Evolutionary conservation across 2,329 filamentous ascomycete genomes (phyloP), one percentile per base, ranked within the genome.

Genomic region (Penicillium polonicum): DNA sequence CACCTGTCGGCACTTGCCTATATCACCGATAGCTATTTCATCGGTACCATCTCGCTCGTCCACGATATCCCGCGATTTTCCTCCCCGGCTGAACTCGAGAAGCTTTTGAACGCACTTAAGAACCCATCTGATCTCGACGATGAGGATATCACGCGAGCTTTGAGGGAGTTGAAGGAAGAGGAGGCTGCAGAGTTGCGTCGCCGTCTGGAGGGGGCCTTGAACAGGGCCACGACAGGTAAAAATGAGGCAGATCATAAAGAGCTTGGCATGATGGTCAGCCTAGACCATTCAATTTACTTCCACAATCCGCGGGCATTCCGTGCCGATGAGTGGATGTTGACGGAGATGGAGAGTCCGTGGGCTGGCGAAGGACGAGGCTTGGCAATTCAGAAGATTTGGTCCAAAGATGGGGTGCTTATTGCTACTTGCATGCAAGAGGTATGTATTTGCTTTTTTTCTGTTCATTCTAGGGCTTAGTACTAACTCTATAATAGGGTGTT

Each of bases 1-100:
- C 92, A 97, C 72, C 80, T 97, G 36, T 88, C 85, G 38, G 94
- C 94, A 9, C 81, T 99, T 60, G 93, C 93, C 25, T 99, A 97
- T 78, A 90, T 97, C 79, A 91, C 88, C 27, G 93, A 97, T 76
- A 89, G 85, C 70, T 94, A 90, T 78, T 97, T 99, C 76, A 92
- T 97, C 73, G 92, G 90, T 39, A 97, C 92, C 2, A 85, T 97
- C 8, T 82, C 88, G 29, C 85, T 91, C 21, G 87, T 92, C 54
- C 92, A 97, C 74, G 83, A 85, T 56, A 82, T 97, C 36, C 92
- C 89, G 83, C 83, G 90, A 15, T 91, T 90, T 72, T 85, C 83
- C 1, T 82, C 78, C 13, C 80, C 81, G 2, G 76, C 65, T 4
- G 75, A 76, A 50, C 70, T 80, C 25, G 67, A 78, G 64, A 65